These are phyloP conservation scores for Ceratopteris richardii DNA, from an alignment of 75 land plant species.

Conservation along the genomic window DNA sequence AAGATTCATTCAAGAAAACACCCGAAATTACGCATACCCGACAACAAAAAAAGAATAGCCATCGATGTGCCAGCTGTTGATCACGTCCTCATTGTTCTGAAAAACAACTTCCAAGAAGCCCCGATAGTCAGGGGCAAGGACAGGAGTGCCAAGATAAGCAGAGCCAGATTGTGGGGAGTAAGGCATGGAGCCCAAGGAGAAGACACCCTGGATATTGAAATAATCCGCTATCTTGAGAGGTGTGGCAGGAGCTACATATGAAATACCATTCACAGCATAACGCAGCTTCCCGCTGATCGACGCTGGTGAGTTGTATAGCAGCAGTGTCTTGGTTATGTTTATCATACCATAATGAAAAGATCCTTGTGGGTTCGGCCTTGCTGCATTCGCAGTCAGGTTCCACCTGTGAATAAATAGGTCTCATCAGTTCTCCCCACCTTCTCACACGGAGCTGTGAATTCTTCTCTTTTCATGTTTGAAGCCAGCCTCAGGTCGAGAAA, in stretches of 20 bases:
- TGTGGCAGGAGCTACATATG: conserved; percentile 50
- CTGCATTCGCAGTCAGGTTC: conserved; percentile 87
- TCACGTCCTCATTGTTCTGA: conserved; percentile 61
- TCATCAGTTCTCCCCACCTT: no score
- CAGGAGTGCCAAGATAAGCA: conserved; percentile 35
- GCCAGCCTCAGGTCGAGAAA: no score
- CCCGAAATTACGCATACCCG: no score
- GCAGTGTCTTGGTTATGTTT: conserved; percentile 43
- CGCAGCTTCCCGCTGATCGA: conserved; percentile 53
- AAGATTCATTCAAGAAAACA: no score
- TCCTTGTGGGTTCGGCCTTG: conserved; percentile 84
- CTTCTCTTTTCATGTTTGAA: no score
- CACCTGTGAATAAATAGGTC: conserved; percentile 40
- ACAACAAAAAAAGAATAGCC: conserved; percentile 84
- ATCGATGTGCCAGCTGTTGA: conserved; percentile 91
- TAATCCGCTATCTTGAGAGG: conserved; percentile 83
- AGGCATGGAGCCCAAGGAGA: conserved; percentile 38
- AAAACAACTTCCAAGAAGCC: conserved; percentile 75
- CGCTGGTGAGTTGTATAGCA: conserved; percentile 54
- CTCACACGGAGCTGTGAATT: no score
- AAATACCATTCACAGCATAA: conserved; percentile 66
- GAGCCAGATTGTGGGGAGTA: conserved; percentile 28
- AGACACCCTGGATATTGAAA: conserved; percentile 47
- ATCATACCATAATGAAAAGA: conserved; percentile 71
- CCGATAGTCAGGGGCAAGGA: conserved; percentile 36